Evolutionary conservation across 768 basidiomycete species (phyloP).

Genomic region (Mrakia blollopis): DNA sequence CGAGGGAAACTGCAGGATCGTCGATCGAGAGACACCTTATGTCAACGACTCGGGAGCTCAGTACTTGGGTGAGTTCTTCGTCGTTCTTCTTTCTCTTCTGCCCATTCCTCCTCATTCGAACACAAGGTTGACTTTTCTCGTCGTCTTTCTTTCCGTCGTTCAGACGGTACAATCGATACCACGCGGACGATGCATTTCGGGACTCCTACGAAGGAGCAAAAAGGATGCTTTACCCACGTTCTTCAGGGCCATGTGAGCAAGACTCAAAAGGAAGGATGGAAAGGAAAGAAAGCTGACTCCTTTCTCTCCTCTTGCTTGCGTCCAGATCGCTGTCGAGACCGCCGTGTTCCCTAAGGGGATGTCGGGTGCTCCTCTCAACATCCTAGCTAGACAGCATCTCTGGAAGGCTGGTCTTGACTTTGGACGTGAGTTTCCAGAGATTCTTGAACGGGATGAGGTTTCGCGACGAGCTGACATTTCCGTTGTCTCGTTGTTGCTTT

Average conservation of each 20-base stretch:
- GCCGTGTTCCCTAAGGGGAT: slow-evolving; percentile 89
- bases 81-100: not conserved
- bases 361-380: slow-evolving; percentile 74
- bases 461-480: not conserved
- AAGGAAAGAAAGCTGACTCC: slow-evolving; percentile 18
- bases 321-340: slow-evolving; percentile 79
- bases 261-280: no score
- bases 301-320: slow-evolving; percentile 18
- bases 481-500: not conserved
- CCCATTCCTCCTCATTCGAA: not conserved
- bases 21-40: slow-evolving; percentile 75
- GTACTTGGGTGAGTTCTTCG: slow-evolving; percentile 38
- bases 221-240: slow-evolving; percentile 88
- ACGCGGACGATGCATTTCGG: slow-evolving; percentile 70
- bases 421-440: slow-evolving; percentile 42
- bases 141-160: not conserved
- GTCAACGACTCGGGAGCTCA: slow-evolving; percentile 79
- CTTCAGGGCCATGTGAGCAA: slow-evolving; percentile 86
- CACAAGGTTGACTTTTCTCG: slow-evolving; percentile 53
- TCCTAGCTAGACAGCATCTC: slow-evolving; percentile 55
- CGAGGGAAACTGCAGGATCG: slow-evolving; percentile 61
- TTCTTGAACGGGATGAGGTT: slow-evolving; percentile 36
- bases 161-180: slow-evolving; percentile 70
- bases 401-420: slow-evolving; percentile 43
- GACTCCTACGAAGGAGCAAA: slow-evolving; percentile 74